These are phyloP conservation scores for Nicotiana paniculata DNA, from an alignment of 257 asterid genomes.

Conservation along the genomic window DNA sequence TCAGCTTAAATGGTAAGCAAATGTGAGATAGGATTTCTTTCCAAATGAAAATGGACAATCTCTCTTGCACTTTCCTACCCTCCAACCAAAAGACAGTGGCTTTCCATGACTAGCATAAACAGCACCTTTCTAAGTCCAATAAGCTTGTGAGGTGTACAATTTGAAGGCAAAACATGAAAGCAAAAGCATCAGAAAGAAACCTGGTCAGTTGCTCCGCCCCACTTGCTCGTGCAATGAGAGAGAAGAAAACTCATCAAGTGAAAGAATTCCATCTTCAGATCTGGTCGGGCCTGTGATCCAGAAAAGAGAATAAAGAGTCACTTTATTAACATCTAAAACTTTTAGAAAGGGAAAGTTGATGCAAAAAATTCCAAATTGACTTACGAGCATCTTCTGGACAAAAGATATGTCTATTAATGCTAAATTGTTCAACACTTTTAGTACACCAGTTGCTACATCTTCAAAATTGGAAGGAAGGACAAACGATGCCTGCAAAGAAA, in stretches of 20 bases:
- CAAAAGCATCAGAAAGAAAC: constrained; percentile 27
- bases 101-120: neutral
- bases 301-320: constrained; percentile 8
- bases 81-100: neutral
- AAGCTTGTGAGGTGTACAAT: neutral
- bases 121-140: neutral
- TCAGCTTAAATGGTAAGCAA: neutral
- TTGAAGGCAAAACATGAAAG: constrained; percentile 8
- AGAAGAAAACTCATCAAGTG: constrained; percentile 95
- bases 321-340: neutral
- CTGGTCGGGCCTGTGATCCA: constrained; percentile 75
- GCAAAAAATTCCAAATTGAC: constrained; percentile 2
- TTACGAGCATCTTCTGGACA: constrained; percentile 93
- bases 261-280: constrained; percentile 95
- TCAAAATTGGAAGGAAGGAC: constrained; percentile 94
- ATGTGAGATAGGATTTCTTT: neutral
- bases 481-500: constrained; percentile 51
- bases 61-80: neutral
- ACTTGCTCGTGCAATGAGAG: constrained; percentile 84
- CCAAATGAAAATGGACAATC: neutral
- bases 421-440: constrained; percentile 96
- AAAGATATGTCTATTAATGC: constrained; percentile 76
- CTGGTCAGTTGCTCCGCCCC: constrained; percentile 86
- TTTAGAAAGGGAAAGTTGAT: neutral
- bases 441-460: constrained; percentile 91